A percentile compares a stretch with the other conserved stretches of the same genome.
phyloP scores from a whole-genome alignment of 495 filamentous ascomycete genomes.

The Hypoxylon subgilvum region DNA sequence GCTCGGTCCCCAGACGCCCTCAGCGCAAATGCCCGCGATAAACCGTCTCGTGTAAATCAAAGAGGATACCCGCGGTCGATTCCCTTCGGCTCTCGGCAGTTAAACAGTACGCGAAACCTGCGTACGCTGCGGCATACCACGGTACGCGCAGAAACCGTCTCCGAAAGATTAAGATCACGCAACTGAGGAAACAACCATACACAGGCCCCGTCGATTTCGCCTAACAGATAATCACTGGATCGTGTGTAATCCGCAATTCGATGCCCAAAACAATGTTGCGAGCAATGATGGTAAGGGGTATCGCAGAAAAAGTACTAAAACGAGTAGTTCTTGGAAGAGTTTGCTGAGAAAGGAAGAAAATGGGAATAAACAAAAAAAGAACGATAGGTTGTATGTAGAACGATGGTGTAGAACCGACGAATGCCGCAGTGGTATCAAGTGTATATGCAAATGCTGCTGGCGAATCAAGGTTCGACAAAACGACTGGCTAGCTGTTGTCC shows the following conservation, averaged over 20 bases:
- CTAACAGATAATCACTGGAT: slow-evolving; percentile 8
- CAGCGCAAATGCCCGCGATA: neutral
- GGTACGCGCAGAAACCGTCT: neutral
- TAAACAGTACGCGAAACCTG: neutral
- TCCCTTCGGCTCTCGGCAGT: neutral
- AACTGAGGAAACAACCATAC: slow-evolving; percentile 5
- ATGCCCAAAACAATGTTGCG: slow-evolving; percentile 20
- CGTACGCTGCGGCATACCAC: neutral
- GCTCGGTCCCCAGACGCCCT: slow-evolving; percentile 1
- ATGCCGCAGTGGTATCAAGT: slow-evolving; percentile 38
- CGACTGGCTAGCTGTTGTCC: slow-evolving; percentile 14
- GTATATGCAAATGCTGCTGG: slow-evolving; percentile 36
- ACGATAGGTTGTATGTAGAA: no score
- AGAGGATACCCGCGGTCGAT: neutral
- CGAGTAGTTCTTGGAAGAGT: slow-evolving; percentile 9
- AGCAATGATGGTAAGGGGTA: slow-evolving; percentile 35
- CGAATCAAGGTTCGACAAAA: slow-evolving; percentile 22
- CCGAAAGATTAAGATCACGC: slow-evolving; percentile 6
- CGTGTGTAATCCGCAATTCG: slow-evolving; percentile 17
- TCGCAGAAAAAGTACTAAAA: slow-evolving; percentile 22
- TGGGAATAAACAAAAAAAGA: no score
- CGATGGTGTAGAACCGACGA: slow-evolving; percentile 24
- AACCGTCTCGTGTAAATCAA: slow-evolving; percentile 1
- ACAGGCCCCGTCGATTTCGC: neutral
- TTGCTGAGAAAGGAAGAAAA: slow-evolving; percentile 22